phyloP scores from a whole-genome alignment of 1,139 yeast genomes.

The Kurtzmaniella quercitrusa region DNA sequence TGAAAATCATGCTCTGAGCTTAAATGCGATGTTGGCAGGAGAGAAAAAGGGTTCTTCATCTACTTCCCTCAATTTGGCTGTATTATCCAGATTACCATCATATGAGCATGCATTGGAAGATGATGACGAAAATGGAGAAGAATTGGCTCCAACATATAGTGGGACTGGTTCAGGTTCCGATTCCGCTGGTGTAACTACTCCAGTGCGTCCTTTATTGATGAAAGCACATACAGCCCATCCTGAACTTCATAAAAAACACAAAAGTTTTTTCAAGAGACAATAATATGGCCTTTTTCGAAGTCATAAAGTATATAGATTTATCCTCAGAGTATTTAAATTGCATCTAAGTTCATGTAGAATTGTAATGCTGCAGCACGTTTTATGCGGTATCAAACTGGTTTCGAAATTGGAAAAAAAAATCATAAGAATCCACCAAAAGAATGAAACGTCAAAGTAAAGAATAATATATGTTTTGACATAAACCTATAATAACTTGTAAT shows the following conservation, averaged over 20 bases:
- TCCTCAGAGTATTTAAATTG: no score
- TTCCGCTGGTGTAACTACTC: background rate
- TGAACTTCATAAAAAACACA: background rate
- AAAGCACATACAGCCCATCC: conserved; percentile 12
- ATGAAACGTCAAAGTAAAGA: no score
- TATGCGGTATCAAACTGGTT: no score
- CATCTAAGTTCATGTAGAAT: no score
- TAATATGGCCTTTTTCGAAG: background rate
- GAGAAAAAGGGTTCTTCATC: conserved; percentile 4
- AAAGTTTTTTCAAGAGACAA: background rate
- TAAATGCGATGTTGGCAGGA: conserved; percentile 18
- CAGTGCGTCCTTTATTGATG: conserved; percentile 5
- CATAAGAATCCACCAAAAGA: no score
- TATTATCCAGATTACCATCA: conserved; percentile 31
- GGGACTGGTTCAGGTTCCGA: conserved; percentile 7
- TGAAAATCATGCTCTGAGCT: background rate
- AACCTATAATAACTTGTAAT: no score
- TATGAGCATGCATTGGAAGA: conserved; percentile 34
- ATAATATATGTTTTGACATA: no score
- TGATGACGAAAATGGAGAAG: conserved; percentile 22
- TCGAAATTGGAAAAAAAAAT: no score
- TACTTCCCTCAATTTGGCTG: conserved; percentile 10
- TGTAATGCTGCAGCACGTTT: no score
- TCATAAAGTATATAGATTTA: no score
- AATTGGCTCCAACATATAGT: conserved; percentile 32